These are phyloP conservation scores for Aspergillus tamarii DNA, from an alignment of 2,329 filamentous ascomycete genomes.

Conservation along the genomic window DNA sequence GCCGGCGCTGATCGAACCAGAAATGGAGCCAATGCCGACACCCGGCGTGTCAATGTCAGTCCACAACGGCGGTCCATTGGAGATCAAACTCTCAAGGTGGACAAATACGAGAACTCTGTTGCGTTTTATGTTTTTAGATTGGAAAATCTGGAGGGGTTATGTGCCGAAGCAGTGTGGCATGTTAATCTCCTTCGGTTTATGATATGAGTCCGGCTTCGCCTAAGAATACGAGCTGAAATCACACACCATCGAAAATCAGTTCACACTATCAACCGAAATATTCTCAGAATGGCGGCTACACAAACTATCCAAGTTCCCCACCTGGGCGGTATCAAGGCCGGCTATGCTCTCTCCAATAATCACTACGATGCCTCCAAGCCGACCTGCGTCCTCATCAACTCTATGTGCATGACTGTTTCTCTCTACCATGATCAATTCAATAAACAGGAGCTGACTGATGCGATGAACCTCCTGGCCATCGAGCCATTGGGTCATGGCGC, in stretches of 20 bases:
- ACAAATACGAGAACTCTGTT: slow-evolving; percentile 2
- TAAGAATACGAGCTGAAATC: slow-evolving; percentile 1
- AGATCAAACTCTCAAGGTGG: neutral
- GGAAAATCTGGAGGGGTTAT: slow-evolving; percentile 1
- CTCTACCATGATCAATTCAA: slow-evolving; percentile 48
- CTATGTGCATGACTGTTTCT: slow-evolving; percentile 54
- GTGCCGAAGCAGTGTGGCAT: slow-evolving; percentile 1
- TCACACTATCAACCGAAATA: neutral
- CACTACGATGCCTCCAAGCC: slow-evolving; percentile 55
- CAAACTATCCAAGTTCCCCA: slow-evolving; percentile 51
- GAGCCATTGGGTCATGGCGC: slow-evolving; percentile 58
- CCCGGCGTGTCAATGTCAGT: neutral
- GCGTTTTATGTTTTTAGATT: neutral
- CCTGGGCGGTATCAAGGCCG: slow-evolving; percentile 53
- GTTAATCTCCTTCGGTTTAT: neutral
- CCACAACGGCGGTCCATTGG: neutral
- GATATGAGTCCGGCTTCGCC: slow-evolving; percentile 1
- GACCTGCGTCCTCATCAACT: slow-evolving; percentile 56
- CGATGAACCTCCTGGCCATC: slow-evolving; percentile 57
- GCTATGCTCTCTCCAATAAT: slow-evolving; percentile 49
- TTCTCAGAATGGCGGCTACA: slow-evolving; percentile 25
- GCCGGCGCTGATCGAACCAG: slow-evolving; percentile 1
- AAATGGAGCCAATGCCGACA: slow-evolving; percentile 2
- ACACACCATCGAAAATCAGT: neutral
- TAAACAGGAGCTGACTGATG: slow-evolving; percentile 37